Conservation (phyloP, 169 alveolate species). For the Plasmodium relictum region DNA sequence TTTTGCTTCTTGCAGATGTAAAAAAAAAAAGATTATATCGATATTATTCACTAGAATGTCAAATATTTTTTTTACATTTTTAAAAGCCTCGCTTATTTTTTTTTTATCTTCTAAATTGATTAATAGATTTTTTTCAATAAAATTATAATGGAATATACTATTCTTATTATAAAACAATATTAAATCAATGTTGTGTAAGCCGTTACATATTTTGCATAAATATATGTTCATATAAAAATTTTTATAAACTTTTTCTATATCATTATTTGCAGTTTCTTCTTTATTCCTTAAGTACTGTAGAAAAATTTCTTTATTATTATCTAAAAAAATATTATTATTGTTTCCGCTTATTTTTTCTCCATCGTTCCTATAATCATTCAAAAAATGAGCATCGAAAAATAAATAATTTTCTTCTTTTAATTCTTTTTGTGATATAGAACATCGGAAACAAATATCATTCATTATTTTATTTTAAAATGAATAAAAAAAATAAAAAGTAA, state of each 20-base stretch:
- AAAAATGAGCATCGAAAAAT: constrained; percentile 51
- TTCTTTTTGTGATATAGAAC: constrained; percentile 30
- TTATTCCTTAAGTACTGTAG: constrained; percentile 17
- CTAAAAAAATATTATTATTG: constrained; percentile 6
- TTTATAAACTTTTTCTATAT: constrained; percentile 23
- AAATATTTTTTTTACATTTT: constrained; percentile 22
- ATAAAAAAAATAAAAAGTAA: background rate
- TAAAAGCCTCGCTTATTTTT: constrained; percentile 8
- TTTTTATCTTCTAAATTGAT: constrained; percentile 22
- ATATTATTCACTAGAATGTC: constrained; percentile 30
- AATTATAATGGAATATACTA: constrained; percentile 41
- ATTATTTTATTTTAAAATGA: constrained; percentile 17
- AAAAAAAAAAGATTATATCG: constrained; percentile 57
- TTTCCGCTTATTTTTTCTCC: background rate
- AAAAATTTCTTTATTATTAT: constrained; percentile 27
- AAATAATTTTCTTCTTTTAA: constrained; percentile 20
- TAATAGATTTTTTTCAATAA: background rate
- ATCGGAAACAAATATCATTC: constrained; percentile 53
- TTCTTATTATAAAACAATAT: constrained; percentile 60
- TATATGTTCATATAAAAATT: constrained; percentile 34
- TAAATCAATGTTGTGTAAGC: constrained; percentile 73
- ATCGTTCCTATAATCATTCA: constrained; percentile 32
- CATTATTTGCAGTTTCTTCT: background rate
- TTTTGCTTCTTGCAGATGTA: constrained; percentile 40
- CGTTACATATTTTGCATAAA: constrained; percentile 62